Percentiles rank a stretch among this genome's conserved stretches.
Conservation (phyloP, 78 protist species). For the Tieghemostelium lacteum region DNA sequence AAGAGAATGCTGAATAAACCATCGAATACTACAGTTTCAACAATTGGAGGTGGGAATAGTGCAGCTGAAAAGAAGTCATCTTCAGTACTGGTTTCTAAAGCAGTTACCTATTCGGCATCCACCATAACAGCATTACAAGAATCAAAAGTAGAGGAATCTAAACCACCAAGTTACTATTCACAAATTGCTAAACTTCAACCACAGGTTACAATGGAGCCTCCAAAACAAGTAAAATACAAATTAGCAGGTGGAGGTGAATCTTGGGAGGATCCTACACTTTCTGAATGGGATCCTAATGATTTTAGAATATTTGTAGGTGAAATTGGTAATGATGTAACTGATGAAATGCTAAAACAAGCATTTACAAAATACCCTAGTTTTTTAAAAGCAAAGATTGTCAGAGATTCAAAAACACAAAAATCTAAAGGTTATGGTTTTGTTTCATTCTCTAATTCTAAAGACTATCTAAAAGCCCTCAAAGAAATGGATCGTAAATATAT, state of each 20-base stretch:
- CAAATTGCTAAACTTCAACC: conserved; percentile 24
- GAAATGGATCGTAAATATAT: conserved; percentile 87
- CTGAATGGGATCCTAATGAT: conserved; percentile 90
- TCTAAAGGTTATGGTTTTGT: conserved; percentile 90
- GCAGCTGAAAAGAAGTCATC: conserved; percentile 23
- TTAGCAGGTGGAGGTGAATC: conserved; percentile 69
- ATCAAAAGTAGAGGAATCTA: conserved; percentile 7
- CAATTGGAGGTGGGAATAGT: background rate
- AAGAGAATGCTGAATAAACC: background rate
- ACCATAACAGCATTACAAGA: conserved; percentile 30
- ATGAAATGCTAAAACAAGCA: conserved; percentile 74
- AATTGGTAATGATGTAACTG: conserved; percentile 88
- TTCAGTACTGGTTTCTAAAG: conserved; percentile 26
- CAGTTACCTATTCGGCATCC: conserved; percentile 59
- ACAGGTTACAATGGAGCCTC: conserved; percentile 68
- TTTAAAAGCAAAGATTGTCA: conserved; percentile 82
- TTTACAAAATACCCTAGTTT: conserved; percentile 84
- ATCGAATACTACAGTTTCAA: background rate
- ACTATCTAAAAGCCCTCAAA: conserved; percentile 76
- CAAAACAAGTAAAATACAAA: conserved; percentile 24
- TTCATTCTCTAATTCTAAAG: conserved; percentile 80
- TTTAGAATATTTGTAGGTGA: conserved; percentile 89
- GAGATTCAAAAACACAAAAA: conserved; percentile 71
- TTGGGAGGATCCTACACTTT: conserved; percentile 85
- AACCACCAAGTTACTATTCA: conserved; percentile 13